A percentile compares a stretch with the other conserved stretches of the same genome.
Conservation (phyloP, 2,329 filamentous ascomycete species). For the Fusarium siculi region DNA sequence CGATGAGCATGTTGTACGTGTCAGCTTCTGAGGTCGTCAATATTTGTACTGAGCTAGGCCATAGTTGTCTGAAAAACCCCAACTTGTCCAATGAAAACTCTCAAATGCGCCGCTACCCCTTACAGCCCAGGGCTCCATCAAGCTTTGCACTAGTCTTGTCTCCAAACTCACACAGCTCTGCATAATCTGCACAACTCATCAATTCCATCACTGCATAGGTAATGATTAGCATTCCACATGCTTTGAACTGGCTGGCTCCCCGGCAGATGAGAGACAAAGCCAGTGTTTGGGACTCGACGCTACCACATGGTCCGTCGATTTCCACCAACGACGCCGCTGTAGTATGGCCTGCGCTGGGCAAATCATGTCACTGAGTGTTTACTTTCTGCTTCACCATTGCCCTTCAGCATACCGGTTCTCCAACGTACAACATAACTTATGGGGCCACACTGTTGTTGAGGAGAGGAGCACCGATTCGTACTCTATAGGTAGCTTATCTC, state of each 20-base stretch:
- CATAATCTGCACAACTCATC: constrained; percentile 31
- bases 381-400: constrained; percentile 15
- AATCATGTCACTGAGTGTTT: constrained; percentile 21
- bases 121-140: constrained; percentile 7
- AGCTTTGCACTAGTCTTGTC: background rate
- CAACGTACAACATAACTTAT: background rate
- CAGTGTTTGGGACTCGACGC: constrained; percentile 40
- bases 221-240: constrained; percentile 29
- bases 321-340: constrained; percentile 29
- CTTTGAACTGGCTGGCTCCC: constrained; percentile 21
- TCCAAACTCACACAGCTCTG: background rate
- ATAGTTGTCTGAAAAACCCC: background rate
- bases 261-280: constrained; percentile 42
- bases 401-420: constrained; percentile 21
- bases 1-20: constrained; percentile 6
- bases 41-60: background rate
- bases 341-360: constrained; percentile 2
- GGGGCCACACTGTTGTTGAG: background rate
- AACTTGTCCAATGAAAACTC: constrained; percentile 21
- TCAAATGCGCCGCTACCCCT: constrained; percentile 4
- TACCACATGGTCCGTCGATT: constrained; percentile 33
- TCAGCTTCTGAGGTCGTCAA: background rate
- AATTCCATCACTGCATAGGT: constrained; percentile 4
- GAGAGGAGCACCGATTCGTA: background rate
- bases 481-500: background rate